Percentiles rank a stretch among this genome's conserved stretches.
Evolutionary conservation across 164 flowering plant genomes (phyloP).

Genomic region (Sextonia rubra): DNA sequence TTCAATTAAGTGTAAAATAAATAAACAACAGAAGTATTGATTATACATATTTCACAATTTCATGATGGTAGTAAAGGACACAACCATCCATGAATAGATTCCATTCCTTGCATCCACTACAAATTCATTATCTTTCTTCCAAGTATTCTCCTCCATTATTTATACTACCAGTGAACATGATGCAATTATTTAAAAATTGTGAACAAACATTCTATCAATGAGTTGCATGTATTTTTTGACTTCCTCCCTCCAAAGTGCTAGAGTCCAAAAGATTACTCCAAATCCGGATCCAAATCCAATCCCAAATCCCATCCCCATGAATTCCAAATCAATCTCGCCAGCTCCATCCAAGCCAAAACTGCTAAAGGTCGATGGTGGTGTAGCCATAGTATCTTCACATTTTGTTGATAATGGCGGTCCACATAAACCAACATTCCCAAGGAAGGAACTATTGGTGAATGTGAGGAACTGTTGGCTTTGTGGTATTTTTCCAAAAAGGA

Average conservation of each 20-base stretch:
- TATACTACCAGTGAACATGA: too few species aligned
- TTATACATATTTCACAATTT: too few species aligned
- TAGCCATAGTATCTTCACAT: background rate
- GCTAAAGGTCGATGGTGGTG: background rate
- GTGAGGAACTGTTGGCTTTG: constrained; percentile 1
- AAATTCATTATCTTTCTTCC: too few species aligned
- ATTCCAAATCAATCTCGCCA: background rate
- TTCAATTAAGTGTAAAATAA: too few species aligned
- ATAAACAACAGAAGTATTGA: too few species aligned
- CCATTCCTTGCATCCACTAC: too few species aligned
- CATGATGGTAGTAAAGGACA: too few species aligned
- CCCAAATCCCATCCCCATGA: constrained; percentile 2
- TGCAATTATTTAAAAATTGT: too few species aligned
- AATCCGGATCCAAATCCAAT: background rate
- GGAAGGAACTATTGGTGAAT: background rate
- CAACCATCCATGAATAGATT: too few species aligned
- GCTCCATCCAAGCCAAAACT: background rate
- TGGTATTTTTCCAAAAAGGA: constrained; percentile 5
- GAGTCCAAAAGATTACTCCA: background rate
- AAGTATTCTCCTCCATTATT: too few species aligned
- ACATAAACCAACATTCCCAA: background rate
- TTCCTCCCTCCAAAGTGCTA: background rate
- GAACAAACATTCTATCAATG: too few species aligned
- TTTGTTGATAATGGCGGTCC: background rate
- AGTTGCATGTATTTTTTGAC: background rate